Evolutionary conservation across 2,329 filamentous ascomycete species (phyloP).

Genomic region (Hymenoscyphus fructigenus): DNA sequence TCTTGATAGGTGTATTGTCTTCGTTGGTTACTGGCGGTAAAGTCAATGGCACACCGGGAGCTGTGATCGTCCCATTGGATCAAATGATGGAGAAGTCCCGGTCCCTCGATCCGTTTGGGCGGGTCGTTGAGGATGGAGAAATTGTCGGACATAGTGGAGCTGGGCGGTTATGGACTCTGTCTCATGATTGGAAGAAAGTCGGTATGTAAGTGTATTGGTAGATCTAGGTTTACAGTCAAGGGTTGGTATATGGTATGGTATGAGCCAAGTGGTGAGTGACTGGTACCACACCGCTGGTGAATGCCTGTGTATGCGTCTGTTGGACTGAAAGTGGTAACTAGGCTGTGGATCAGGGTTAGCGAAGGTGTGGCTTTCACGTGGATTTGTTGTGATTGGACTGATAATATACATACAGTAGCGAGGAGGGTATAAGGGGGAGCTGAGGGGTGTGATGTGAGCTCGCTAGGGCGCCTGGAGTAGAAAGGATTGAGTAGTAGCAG

Average conservation of each 20-base stretch:
- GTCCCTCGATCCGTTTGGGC: conserved; percentile 53
- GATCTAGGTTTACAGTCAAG: neutral
- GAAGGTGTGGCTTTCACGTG: conserved; percentile 6
- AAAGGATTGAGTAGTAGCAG: neutral
- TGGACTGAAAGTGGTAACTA: neutral
- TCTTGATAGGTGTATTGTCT: conserved; percentile 33
- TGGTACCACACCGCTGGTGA: neutral
- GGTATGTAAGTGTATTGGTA: neutral
- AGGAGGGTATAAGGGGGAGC: neutral
- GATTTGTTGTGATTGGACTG: neutral
- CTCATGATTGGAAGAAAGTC: conserved; percentile 16
- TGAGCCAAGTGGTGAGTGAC: neutral
- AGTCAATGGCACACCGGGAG: conserved; percentile 60
- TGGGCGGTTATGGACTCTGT: conserved; percentile 12
- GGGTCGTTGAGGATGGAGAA: conserved; percentile 59
- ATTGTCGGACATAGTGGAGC: conserved; percentile 25
- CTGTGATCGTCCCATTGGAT: conserved; percentile 46
- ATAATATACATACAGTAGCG: neutral
- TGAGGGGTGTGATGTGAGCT: neutral
- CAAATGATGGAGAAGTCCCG: conserved; percentile 60
- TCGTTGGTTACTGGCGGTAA: conserved; percentile 47
- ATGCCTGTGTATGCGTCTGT: neutral
- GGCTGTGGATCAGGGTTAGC: conserved; percentile 13
- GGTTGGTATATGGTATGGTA: neutral
- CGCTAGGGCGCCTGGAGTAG: neutral